phyloP scores from a whole-genome alignment of 2,329 filamentous ascomycete genomes.

The Cytospora schulzeri region DNA sequence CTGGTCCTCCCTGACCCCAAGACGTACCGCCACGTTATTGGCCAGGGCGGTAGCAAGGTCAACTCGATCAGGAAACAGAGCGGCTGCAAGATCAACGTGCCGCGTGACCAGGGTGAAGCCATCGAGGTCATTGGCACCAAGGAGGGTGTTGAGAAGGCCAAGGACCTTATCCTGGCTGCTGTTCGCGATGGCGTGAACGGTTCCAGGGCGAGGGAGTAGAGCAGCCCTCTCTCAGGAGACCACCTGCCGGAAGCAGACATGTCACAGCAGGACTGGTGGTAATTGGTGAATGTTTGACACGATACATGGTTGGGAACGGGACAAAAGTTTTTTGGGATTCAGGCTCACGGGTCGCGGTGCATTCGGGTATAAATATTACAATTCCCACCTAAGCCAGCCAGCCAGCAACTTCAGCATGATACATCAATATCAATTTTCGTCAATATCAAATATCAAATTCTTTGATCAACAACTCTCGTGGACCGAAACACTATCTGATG shows the following conservation, averaged over 20 bases:
- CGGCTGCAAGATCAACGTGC: constrained; percentile 91
- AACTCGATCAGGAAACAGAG: constrained; percentile 91
- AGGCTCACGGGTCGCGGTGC: constrained; percentile 2
- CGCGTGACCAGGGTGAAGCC: constrained; percentile 81
- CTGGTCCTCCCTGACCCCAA: constrained; percentile 86
- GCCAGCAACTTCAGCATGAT: neutral
- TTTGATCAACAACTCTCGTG: neutral
- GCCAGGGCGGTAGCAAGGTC: constrained; percentile 85
- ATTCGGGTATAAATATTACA: neutral
- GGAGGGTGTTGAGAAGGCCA: constrained; percentile 83
- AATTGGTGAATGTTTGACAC: neutral
- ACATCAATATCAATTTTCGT: neutral
- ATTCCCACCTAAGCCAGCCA: neutral
- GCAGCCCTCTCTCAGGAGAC: constrained; percentile 2
- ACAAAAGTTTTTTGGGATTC: constrained; percentile 15
- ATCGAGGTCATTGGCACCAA: constrained; percentile 84
- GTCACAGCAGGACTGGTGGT: constrained; percentile 8
- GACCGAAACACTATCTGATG: neutral
- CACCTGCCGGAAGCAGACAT: neutral
- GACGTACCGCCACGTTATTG: constrained; percentile 89
- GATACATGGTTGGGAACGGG: neutral
- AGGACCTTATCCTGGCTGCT: constrained; percentile 83
- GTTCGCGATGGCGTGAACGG: constrained; percentile 62
- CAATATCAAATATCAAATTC: neutral
- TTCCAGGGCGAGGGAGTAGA: constrained; percentile 31